A percentile compares a stretch with the other conserved stretches of the same genome.
Conservation (phyloP, 176 grass and related monocot species). For the Eragrostis curvula region DNA sequence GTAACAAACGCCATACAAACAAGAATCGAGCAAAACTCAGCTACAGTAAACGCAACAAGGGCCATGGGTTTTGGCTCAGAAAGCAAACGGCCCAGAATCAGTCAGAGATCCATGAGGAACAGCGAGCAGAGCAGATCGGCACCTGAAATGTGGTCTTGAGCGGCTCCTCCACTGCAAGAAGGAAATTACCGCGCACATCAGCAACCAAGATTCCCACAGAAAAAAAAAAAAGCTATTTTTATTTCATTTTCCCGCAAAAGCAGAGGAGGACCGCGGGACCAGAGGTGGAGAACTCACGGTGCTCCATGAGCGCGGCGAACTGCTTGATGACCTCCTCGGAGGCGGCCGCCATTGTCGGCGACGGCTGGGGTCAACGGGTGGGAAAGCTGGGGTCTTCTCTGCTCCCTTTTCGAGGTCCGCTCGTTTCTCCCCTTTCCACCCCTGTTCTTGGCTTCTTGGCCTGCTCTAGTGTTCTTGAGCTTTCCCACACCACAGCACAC, state of each 20-base stretch:
- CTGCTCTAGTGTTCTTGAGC: slow-evolving; percentile 12
- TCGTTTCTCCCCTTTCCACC: neutral
- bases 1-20: neutral
- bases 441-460: neutral
- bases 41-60: neutral
- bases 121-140: slow-evolving; percentile 42
- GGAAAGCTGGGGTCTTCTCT: slow-evolving; percentile 11
- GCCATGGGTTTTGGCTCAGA: neutral
- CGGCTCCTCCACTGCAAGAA: slow-evolving; percentile 75
- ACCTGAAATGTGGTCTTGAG: slow-evolving; percentile 94
- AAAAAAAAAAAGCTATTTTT: neutral
- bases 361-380: neutral
- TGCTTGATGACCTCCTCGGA: slow-evolving; percentile 87
- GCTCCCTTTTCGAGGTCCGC: slow-evolving; percentile 16
- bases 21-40: slow-evolving; percentile 5
- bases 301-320: slow-evolving; percentile 76
- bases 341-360: slow-evolving; percentile 66
- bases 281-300: slow-evolving; percentile 50
- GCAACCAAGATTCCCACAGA: slow-evolving; percentile 30
- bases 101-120: slow-evolving; percentile 33
- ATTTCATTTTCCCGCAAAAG: neutral
- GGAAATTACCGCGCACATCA: slow-evolving; percentile 33
- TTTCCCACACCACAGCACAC: neutral
- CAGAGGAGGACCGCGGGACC: neutral
- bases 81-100: slow-evolving; percentile 20